A percentile compares a stretch with the other conserved stretches of the same genome.
These are phyloP conservation scores for Spathaspora boniae DNA, from an alignment of 805 yeast genomes.

Conservation along the genomic window DNA sequence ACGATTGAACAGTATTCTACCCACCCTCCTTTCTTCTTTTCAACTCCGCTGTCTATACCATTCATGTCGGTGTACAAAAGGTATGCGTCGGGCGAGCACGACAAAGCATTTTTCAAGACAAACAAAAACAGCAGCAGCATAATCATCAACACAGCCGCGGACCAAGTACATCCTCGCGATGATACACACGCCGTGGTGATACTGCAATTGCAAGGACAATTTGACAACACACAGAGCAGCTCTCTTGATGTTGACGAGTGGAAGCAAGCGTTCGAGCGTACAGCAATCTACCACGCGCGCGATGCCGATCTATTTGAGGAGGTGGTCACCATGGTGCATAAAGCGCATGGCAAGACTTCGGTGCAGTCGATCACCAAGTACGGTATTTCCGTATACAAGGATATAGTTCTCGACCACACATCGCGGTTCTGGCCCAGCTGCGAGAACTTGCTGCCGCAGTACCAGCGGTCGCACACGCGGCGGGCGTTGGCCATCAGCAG, in stretches of 20 bases:
- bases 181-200: conserved; percentile 11
- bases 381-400: conserved; percentile 60
- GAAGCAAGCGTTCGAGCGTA: conserved; percentile 40
- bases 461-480: conserved; percentile 57
- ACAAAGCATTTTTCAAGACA: conserved; percentile 15
- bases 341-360: conserved; percentile 45
- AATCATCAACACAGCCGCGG: not conserved
- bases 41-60: too few relatives aligned
- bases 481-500: conserved; percentile 73
- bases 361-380: conserved; percentile 57
- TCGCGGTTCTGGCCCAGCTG: conserved; percentile 81
- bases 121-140: too few relatives aligned
- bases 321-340: conserved; percentile 48
- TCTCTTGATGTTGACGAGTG: conserved; percentile 21
- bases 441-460: conserved; percentile 53
- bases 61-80: conserved; percentile 39
- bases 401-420: conserved; percentile 52
- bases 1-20: too few relatives aligned
- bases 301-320: conserved; percentile 52
- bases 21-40: too few relatives aligned
- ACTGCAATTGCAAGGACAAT: conserved; percentile 23
- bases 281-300: conserved; percentile 51
- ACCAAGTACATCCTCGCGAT: not conserved
- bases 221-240: not conserved
- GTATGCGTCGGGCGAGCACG: conserved; percentile 37